A percentile compares a stretch with the other conserved stretches of the same genome.
phyloP scores from a whole-genome alignment of 2,329 filamentous ascomycete genomes.

The Cladosporium sp. region DNA sequence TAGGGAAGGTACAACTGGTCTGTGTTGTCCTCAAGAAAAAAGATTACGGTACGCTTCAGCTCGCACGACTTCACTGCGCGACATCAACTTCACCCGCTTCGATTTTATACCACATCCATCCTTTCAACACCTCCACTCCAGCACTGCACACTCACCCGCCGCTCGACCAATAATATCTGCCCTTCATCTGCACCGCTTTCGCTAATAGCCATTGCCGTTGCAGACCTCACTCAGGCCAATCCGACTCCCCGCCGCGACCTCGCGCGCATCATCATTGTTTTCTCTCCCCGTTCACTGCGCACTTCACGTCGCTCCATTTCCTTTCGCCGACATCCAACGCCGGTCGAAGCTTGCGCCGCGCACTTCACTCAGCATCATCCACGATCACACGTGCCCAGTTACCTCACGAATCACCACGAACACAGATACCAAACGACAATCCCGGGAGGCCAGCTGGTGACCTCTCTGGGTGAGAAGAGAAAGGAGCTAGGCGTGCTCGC shows the following conservation, averaged over 20 bases:
- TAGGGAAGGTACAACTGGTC: slow-evolving; percentile 3
- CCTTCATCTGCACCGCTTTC: slow-evolving; percentile 4
- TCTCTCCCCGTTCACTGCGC: slow-evolving; percentile 1
- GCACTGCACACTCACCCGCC: background rate
- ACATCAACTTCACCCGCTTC: slow-evolving; percentile 1
- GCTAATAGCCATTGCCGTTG: slow-evolving; percentile 10
- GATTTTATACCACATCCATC: background rate
- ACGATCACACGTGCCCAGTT: background rate
- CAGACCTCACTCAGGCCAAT: slow-evolving; percentile 3
- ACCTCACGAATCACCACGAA: slow-evolving; percentile 4
- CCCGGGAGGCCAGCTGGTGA: background rate
- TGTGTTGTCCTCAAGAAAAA: background rate
- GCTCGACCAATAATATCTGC: background rate
- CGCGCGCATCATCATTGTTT: slow-evolving; percentile 1
- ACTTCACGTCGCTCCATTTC: background rate
- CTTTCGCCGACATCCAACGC: background rate
- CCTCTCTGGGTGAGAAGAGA: slow-evolving; percentile 8
- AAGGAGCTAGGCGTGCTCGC: background rate
- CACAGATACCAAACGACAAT: background rate
- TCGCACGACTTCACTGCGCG: background rate
- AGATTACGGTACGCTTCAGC: background rate
- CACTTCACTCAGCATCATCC: background rate
- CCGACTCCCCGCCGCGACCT: background rate
- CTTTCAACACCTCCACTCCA: background rate
- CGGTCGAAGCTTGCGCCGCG: background rate